Base-by-base conservation (phyloP, 345 rosid species). In the Populus davidiana region DNA sequence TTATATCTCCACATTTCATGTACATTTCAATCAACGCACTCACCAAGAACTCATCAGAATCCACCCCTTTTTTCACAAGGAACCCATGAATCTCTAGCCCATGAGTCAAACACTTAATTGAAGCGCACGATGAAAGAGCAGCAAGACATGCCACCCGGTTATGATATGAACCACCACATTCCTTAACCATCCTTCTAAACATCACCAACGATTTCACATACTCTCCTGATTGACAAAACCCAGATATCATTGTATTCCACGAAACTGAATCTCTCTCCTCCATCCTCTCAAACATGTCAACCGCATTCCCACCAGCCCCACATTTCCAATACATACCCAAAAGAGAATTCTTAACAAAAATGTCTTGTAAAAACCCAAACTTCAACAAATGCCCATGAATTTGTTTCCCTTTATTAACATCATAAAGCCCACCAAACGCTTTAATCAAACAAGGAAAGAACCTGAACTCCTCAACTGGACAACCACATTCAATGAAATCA, bases 191-290 rank as follows among this genome's bases (percentile, higher is more conserved):
- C 72, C 36, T 56, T 49, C 79, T 63, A 75, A 85, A 83, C 50
- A 78, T 44, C 25, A n/a, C 67, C 77, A 83, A 59, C 0, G 88
- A 81, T 64, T 29, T 84, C 25, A 54, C 66, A 59, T 70, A 69
- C 64, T 83, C 74, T 29, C 79, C 77, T 16, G 69, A 78, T 44
- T 74, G 81, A 49, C 78, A 74, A 69, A 80, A 75, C 74, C 87
- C 87, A 21, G 86, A 82, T 43, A 84, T 80, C 86, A 87, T 82
- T 12, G 87, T 68, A 78, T 82, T 87, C 90, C 88, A 85, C 3
- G 88, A 83, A 69, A 85, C 83, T 25, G 73, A 44, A 76, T 87
- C 86, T 71, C 82, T 82, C 41, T 72, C 72, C 21, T 64, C 33
- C 88, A 83, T 81, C 78, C 62, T 81, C 66, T 83, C 86, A 76